Evolutionary conservation across 1,139 yeast genomes (phyloP).

Genomic region (Kodamaea sp.): DNA sequence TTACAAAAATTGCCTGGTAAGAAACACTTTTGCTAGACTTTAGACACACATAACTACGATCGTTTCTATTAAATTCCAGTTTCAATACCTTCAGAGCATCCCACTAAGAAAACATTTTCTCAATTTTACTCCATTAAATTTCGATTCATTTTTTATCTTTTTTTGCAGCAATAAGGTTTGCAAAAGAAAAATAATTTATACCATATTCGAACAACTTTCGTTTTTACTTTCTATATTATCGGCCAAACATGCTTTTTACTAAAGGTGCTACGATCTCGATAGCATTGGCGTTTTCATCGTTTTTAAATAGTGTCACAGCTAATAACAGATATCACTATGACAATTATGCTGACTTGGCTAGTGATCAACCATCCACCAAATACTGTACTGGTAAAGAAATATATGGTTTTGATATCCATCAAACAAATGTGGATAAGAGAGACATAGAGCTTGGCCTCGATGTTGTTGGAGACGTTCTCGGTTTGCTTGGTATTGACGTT

Average conservation of each 20-base stretch:
- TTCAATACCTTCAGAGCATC: too few species aligned
- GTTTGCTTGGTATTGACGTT: constrained; percentile 7
- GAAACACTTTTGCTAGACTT: too few species aligned
- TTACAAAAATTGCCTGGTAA: too few species aligned
- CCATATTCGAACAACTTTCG: too few species aligned
- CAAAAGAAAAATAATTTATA: too few species aligned
- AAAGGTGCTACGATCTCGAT: constrained; percentile 12
- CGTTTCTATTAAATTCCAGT: too few species aligned
- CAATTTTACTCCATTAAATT: too few species aligned
- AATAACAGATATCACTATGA: constrained; percentile 12
- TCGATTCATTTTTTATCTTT: too few species aligned
- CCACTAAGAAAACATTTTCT: too few species aligned
- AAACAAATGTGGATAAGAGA: constrained; percentile 14
- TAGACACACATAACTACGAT: too few species aligned
- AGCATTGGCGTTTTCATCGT: constrained; percentile 6
- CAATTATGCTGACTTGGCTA: constrained; percentile 13
- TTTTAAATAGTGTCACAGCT: constrained; percentile 9
- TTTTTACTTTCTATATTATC: too few species aligned
- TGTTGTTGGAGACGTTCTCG: constrained; percentile 11
- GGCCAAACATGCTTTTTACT: constrained; percentile 12
- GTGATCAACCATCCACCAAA: constrained; percentile 10
- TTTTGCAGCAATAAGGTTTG: too few species aligned
- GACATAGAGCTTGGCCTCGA: constrained; percentile 13
- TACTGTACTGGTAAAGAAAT: constrained; percentile 12
- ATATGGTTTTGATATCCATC: constrained; percentile 4